Evolutionary conservation across 768 basidiomycete genomes (phyloP).

Genomic region (Phanerochaete sordida): DNA sequence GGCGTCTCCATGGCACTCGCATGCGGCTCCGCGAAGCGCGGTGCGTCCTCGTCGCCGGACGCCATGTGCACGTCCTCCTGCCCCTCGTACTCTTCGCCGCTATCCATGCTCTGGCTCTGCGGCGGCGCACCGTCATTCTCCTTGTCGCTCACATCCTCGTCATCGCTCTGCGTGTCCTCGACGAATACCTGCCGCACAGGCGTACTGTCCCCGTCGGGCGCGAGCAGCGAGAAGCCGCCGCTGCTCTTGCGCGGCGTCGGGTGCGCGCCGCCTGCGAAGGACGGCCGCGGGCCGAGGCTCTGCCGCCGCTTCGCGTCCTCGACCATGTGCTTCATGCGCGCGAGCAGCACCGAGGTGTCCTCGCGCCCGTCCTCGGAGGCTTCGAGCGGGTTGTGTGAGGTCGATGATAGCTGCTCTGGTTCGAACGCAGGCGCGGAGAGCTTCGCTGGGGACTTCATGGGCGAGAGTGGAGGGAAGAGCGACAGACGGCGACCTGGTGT

Average conservation of each 20-base stretch:
- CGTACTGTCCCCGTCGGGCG: constrained; percentile 10
- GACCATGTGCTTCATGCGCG: constrained; percentile 34
- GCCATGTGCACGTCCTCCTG: constrained; percentile 3
- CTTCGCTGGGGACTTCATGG: constrained; percentile 14
- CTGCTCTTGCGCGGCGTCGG: constrained; percentile 20
- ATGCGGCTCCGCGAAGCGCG: constrained; percentile 1
- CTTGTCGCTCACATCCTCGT: constrained; percentile 14
- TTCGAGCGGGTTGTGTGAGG: neutral
- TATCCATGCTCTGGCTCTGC: neutral
- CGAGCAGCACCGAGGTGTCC: constrained; percentile 32
- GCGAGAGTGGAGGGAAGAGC: constrained; percentile 20
- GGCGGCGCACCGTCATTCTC: constrained; percentile 4
- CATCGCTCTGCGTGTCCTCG: constrained; percentile 13
- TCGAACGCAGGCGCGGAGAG: neutral
- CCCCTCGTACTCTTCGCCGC: neutral
- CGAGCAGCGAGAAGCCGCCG: constrained; percentile 19
- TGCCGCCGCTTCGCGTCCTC: constrained; percentile 33
- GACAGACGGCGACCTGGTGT: constrained; percentile 45
- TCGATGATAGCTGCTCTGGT: neutral
- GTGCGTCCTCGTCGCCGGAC: neutral
- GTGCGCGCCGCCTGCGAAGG: constrained; percentile 6
- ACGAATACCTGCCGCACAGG: constrained; percentile 3
- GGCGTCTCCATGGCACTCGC: constrained; percentile 23
- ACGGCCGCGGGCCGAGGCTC: constrained; percentile 24
- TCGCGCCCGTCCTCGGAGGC: constrained; percentile 26